A percentile compares a stretch with the other conserved stretches of the same genome.
phyloP scores from a whole-genome alignment of 106 monocot genomes.

The Posidonia australis region DNA sequence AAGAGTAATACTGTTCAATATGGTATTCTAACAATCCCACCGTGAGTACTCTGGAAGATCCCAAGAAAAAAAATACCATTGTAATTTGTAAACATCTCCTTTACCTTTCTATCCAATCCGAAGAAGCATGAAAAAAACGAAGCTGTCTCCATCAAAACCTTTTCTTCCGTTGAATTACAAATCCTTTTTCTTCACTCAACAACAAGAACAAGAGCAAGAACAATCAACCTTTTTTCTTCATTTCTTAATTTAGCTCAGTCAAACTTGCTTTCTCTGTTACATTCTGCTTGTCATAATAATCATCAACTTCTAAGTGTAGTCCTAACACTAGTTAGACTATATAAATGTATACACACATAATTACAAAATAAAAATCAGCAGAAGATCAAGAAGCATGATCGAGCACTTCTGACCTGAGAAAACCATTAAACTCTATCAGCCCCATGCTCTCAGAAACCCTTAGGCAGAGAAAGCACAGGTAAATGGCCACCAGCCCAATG shows the following conservation, averaged over 20 bases:
- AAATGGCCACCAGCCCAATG: conserved; percentile 31
- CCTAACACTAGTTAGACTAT: neutral
- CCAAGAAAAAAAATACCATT: neutral
- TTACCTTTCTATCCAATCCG: too few species aligned
- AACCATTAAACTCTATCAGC: conserved; percentile 2
- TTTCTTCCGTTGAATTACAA: too few species aligned
- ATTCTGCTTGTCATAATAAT: too few species aligned
- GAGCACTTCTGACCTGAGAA: neutral
- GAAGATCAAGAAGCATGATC: neutral
- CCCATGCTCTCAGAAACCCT: conserved; percentile 36
- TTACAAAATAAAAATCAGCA: neutral
- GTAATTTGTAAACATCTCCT: too few species aligned
- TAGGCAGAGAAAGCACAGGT: conserved; percentile 30
- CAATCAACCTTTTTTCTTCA: too few species aligned
- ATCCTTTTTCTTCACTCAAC: too few species aligned
- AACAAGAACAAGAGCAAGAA: too few species aligned
- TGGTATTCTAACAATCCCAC: neutral
- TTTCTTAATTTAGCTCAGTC: too few species aligned
- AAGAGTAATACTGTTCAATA: neutral
- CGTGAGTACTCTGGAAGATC: neutral
- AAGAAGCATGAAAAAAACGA: too few species aligned
- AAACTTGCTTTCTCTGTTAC: too few species aligned
- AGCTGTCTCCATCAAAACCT: too few species aligned
- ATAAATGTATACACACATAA: neutral
- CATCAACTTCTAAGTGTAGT: too few species aligned